Evolutionary conservation across 768 basidiomycete genomes (phyloP), one percentile per base, ranked within the genome.

Genomic region (Boletus sp.): DNA sequence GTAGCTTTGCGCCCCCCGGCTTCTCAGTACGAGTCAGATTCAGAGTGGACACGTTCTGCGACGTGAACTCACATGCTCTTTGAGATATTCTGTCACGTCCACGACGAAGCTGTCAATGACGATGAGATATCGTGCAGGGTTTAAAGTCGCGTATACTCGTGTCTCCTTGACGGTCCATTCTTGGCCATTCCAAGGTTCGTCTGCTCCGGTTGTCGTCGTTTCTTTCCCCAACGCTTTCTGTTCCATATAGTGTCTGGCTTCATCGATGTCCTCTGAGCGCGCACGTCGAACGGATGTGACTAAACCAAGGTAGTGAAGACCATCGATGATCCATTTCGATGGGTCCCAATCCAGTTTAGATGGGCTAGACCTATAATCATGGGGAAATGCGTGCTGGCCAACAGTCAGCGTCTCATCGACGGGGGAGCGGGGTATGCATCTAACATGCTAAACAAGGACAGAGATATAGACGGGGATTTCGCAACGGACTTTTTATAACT

Each of bases 281-380:
- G 56, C 56, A 4, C 38, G 47, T 19, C 56, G 47, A 39, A 57
- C 8, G 38, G 54, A 44, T 4, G 42, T 57, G 17, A 57, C 56
- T 8, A 57, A 7, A 30, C 56, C 56, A 33, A 57, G 23, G 11
- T 27, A 30, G 43, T 37, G 47, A 21, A 57, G 55, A 17, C 35
- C 37, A 17, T 57, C 42, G 25, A 50, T 57, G 33, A 57, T 46
- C 56, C 56, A 57, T 37, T 57, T 57, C n/a, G 56, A 57, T 19
- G 56, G 55, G 27, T 57, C 56, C 56, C 56, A 57, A 23, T 57
- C 55, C 19, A 57, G 29, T 30, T 33, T 50, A 27, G 47, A 57
- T 21, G 56, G 56, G 10, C 56, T 47, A 23, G 56, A 57, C 21
- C 56, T 44, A 27, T 57, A 57, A 35, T 57, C 56, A 32, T 57